These are phyloP conservation scores for Boletus hoseneyae DNA, from an alignment of 1,284 basidiomycete genomes.

Conservation along the genomic window DNA sequence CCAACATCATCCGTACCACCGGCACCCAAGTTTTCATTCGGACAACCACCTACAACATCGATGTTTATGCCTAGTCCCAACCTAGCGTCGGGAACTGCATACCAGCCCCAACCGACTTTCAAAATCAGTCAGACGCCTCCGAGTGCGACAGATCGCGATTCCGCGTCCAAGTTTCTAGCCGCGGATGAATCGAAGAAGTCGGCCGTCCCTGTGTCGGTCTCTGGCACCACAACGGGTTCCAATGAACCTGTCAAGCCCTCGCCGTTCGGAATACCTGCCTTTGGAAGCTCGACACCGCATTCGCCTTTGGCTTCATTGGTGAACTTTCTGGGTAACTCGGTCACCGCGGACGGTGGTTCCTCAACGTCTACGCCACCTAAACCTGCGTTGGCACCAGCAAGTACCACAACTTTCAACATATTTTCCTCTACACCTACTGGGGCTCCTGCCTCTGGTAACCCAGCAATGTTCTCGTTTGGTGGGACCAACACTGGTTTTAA, in stretches of 20 bases:
- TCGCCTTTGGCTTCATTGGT: neutral
- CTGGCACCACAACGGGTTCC: constrained; percentile 6
- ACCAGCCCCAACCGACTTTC: constrained; percentile 21
- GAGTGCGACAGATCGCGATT: constrained; percentile 8
- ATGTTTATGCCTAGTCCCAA: constrained; percentile 10
- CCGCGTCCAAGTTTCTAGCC: neutral
- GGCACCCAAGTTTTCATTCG: constrained; percentile 29
- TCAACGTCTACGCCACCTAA: constrained; percentile 11
- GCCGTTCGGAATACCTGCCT: constrained; percentile 15
- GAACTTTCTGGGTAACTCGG: constrained; percentile 15
- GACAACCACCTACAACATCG: constrained; percentile 18
- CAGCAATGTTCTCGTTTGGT: constrained; percentile 23
- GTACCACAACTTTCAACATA: neutral
- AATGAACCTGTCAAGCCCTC: constrained; percentile 21
- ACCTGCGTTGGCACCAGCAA: constrained; percentile 3
- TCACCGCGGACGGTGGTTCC: neutral
- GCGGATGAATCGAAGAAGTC: constrained; percentile 18
- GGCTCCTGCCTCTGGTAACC: constrained; percentile 7
- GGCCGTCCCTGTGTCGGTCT: constrained; percentile 13
- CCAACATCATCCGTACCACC: constrained; percentile 5
- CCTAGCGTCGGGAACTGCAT: constrained; percentile 5
- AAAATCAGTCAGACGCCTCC: constrained; percentile 22
- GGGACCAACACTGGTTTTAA: constrained; percentile 15
- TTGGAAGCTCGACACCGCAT: constrained; percentile 14
- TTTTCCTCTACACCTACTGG: constrained; percentile 13